Evolutionary conservation across 306 rosid species (phyloP).

Genomic region (Corylus heterophylla): DNA sequence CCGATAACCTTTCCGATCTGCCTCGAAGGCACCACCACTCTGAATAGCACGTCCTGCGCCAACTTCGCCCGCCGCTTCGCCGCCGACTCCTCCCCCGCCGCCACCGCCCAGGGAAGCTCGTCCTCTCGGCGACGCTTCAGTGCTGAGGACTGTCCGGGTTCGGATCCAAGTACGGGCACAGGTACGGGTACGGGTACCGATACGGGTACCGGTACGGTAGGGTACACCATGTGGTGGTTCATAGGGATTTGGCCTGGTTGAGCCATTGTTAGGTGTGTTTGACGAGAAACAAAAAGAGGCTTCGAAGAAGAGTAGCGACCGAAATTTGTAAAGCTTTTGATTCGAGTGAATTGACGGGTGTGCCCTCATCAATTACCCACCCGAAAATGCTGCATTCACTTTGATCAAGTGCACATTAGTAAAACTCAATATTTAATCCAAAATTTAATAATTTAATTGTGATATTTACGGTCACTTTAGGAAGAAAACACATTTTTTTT

Average conservation of each 20-base stretch:
- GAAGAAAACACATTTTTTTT: too few species aligned
- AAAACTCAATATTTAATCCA: too few species aligned
- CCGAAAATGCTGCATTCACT: too few species aligned
- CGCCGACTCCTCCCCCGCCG: constrained; percentile 38
- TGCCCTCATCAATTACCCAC: too few species aligned
- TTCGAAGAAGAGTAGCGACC: not conserved
- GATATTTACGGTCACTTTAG: too few species aligned
- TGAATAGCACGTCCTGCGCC: constrained; percentile 75
- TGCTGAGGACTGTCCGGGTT: constrained; percentile 26
- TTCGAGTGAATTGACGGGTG: too few species aligned
- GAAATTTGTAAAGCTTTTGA: too few species aligned
- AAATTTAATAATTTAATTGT: too few species aligned
- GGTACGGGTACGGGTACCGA: constrained; percentile 15
- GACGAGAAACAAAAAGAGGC: not conserved
- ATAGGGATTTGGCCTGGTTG: constrained; percentile 63
- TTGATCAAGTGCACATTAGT: too few species aligned
- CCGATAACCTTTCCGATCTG: constrained; percentile 99
- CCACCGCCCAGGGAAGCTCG: constrained; percentile 27
- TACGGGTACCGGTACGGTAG: not conserved
- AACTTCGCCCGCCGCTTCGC: constrained; percentile 53
- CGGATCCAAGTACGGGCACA: constrained; percentile 32
- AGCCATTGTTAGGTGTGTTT: constrained; percentile 40
- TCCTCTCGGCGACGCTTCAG: constrained; percentile 86
- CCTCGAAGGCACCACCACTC: constrained; percentile 80
- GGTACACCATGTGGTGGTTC: constrained; percentile 40